These are phyloP conservation scores for Penicillium concentricum DNA, from an alignment of 2,329 filamentous ascomycete genomes.

Conservation along the genomic window DNA sequence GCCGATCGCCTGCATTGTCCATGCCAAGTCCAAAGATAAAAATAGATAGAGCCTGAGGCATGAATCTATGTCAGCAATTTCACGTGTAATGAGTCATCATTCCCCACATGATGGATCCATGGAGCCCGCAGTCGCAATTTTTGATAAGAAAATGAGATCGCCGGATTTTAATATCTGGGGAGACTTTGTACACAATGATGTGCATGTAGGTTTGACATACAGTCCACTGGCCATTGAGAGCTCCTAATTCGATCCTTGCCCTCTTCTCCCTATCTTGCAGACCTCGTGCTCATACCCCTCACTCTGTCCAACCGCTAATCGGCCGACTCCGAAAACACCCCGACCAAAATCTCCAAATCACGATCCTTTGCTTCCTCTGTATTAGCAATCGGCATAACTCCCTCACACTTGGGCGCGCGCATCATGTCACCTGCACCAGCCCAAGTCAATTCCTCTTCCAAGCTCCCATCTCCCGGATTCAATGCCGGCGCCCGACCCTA, in stretches of 20 bases:
- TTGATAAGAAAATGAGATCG: conserved; percentile 8
- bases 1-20: conserved; percentile 6
- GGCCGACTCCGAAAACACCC: conserved; percentile 24
- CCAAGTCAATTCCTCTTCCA: conserved; percentile 32
- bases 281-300: conserved; percentile 22
- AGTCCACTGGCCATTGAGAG: background rate
- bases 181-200: conserved; percentile 2
- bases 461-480: conserved; percentile 37
- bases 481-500: conserved; percentile 54
- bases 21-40: conserved; percentile 7
- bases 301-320: conserved; percentile 20
- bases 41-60: conserved; percentile 7
- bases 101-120: conserved; percentile 5
- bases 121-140: conserved; percentile 2
- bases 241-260: background rate
- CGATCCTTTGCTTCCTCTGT: conserved; percentile 2
- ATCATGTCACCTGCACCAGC: conserved; percentile 35
- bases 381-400: conserved; percentile 4
- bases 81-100: conserved; percentile 1
- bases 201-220: background rate
- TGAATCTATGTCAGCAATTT: background rate
- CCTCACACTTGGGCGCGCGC: conserved; percentile 16
- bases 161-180: conserved; percentile 1
- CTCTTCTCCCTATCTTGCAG: conserved; percentile 11
- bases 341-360: conserved; percentile 14